These are phyloP conservation scores for Fragilariopsis cylindrus DNA, from an alignment of 108 stramenopile genomes.

Conservation along the genomic window DNA sequence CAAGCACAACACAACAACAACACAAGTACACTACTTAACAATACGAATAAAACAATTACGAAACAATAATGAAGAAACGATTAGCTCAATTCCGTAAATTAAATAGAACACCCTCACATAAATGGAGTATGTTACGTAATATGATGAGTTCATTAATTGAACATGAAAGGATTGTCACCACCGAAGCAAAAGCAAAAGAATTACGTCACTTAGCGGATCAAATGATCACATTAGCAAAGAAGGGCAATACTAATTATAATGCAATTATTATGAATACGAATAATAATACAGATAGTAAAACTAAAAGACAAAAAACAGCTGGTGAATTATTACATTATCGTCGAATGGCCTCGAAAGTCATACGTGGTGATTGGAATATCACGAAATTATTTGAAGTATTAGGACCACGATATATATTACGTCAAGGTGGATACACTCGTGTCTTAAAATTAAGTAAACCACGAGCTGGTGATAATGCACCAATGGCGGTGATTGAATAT, in stretches of 20 bases:
- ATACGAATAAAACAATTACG: too few species aligned
- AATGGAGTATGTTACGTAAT: slow-evolving; percentile 90
- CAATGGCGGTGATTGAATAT: slow-evolving; percentile 99
- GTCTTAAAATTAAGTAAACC: slow-evolving; percentile 85
- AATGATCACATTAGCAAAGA: slow-evolving; percentile 81
- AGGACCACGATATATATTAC: slow-evolving; percentile 92
- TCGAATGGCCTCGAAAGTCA: slow-evolving; percentile 59
- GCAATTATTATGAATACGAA: slow-evolving; percentile 15
- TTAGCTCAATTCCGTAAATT: slow-evolving; percentile 76
- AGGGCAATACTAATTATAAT: neutral
- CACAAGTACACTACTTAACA: too few species aligned
- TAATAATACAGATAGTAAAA: slow-evolving; percentile 4
- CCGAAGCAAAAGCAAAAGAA: slow-evolving; percentile 95
- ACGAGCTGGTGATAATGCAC: slow-evolving; percentile 92
- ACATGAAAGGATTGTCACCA: slow-evolving; percentile 98
- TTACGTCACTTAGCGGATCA: slow-evolving; percentile 89
- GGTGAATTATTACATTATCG: slow-evolving; percentile 50
- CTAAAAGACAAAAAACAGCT: slow-evolving; percentile 26
- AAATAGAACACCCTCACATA: slow-evolving; percentile 74
- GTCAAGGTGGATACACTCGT: slow-evolving; percentile 96
- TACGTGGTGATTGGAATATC: slow-evolving; percentile 72
- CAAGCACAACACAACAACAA: too few species aligned
- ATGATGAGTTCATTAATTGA: slow-evolving; percentile 95
- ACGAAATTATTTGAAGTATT: slow-evolving; percentile 95
- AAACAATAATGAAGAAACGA: slow-evolving; percentile 70